A percentile compares a stretch with the other conserved stretches of the same genome.
These are phyloP conservation scores for Nannochloropsis oceanica DNA, from an alignment of 108 stramenopile species.

Conservation along the genomic window DNA sequence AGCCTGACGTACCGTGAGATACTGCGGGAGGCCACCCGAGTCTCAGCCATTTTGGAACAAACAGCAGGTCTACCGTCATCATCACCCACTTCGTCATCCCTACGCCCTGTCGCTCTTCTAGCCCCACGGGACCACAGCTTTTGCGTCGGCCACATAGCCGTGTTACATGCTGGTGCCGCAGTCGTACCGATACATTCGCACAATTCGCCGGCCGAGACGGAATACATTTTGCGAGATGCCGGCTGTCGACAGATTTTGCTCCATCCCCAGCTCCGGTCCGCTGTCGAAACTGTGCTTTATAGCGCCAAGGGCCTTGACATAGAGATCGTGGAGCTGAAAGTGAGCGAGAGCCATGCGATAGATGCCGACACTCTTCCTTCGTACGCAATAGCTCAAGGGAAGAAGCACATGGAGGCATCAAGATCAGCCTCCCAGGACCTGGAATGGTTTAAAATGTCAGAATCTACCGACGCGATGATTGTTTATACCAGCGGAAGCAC, in stretches of 20 bases:
- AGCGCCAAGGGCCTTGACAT: neutral
- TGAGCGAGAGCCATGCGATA: too few relatives aligned
- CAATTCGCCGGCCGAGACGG: neutral
- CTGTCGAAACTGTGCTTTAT: neutral
- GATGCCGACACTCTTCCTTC: too few relatives aligned
- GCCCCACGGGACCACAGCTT: neutral
- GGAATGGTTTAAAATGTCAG: neutral
- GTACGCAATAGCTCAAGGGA: too few relatives aligned
- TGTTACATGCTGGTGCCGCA: neutral
- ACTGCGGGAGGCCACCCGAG: neutral
- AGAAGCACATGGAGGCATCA: neutral
- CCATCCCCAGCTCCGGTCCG: neutral
- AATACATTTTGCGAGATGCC: neutral
- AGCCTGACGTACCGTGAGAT: neutral
- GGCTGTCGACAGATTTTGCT: neutral
- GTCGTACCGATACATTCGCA: neutral
- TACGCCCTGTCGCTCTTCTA: neutral
- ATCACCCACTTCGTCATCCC: neutral
- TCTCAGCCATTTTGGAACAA: neutral
- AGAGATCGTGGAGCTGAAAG: neutral
- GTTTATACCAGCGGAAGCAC: slow-evolving; percentile 30
- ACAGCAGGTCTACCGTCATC: neutral
- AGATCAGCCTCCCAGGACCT: neutral
- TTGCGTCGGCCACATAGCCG: neutral
- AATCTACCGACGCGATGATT: slow-evolving; percentile 4